Percentiles rank a stretch among this genome's conserved stretches.
These are phyloP conservation scores for Exutisphaerella laricina DNA, from an alignment of 2,329 filamentous ascomycete species.

Conservation along the genomic window DNA sequence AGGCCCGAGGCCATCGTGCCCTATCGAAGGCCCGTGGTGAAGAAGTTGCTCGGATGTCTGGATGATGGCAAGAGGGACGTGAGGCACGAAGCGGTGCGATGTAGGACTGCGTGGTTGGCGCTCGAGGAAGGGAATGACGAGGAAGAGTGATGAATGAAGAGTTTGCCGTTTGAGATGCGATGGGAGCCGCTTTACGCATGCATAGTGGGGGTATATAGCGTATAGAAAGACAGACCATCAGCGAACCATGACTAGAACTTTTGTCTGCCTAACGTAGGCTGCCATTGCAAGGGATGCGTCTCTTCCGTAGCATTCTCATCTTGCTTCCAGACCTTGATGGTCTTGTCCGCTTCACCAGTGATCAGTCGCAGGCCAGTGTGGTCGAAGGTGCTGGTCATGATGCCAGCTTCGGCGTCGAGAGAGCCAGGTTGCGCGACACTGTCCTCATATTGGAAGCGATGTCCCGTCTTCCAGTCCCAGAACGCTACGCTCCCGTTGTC, in stretches of 20 bases:
- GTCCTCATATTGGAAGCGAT: conserved; percentile 84
- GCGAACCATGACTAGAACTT: conserved; percentile 48
- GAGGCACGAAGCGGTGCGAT: conserved; percentile 57
- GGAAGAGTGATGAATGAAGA: conserved; percentile 34
- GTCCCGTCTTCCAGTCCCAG: conserved; percentile 98
- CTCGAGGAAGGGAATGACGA: conserved; percentile 54
- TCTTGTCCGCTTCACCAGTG: conserved; percentile 94
- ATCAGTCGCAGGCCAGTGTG: conserved; percentile 82
- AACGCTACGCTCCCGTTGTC: conserved; percentile 97
- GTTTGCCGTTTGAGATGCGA: background rate
- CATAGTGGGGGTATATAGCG: too few relatives aligned
- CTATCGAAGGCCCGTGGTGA: conserved; percentile 53
- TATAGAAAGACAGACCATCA: background rate
- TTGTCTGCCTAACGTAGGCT: conserved; percentile 68
- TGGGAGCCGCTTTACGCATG: background rate
- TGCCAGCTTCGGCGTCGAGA: conserved; percentile 85
- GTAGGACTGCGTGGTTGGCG: conserved; percentile 55
- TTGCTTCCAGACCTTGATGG: conserved; percentile 91
- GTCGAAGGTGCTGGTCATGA: conserved; percentile 94
- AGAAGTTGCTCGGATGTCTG: conserved; percentile 49
- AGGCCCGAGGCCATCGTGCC: conserved; percentile 50
- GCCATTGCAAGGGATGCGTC: conserved; percentile 89
- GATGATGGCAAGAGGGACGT: conserved; percentile 61
- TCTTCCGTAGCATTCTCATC: conserved; percentile 88
- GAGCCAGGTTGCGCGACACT: conserved; percentile 91